These are phyloP conservation scores for Aleurites moluccanus DNA, from an alignment of 441 rosid species.

Conservation along the genomic window DNA sequence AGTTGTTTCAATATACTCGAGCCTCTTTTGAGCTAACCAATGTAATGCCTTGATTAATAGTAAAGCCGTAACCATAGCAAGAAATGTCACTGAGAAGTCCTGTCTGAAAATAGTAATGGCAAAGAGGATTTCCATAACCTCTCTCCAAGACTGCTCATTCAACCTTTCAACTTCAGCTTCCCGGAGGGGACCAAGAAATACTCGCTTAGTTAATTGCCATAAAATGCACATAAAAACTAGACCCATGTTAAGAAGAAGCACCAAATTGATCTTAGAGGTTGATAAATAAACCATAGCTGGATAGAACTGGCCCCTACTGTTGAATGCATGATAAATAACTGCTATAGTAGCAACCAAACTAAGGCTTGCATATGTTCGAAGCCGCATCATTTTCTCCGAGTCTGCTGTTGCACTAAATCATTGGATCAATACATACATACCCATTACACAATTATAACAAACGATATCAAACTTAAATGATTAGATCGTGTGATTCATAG, in stretches of 20 bases:
- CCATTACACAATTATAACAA: neutral
- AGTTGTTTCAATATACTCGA: constrained; percentile 92
- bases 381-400: constrained; percentile 61
- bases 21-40: constrained; percentile 96
- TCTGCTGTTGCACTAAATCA: constrained; percentile 22
- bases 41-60: constrained; percentile 82
- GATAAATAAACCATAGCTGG: constrained; percentile 89
- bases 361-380: constrained; percentile 69
- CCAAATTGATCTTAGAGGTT: constrained; percentile 84
- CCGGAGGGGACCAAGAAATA: constrained; percentile 85
- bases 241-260: constrained; percentile 89
- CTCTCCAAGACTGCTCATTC: constrained; percentile 96
- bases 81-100: constrained; percentile 82
- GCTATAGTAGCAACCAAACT: constrained; percentile 62
- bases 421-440: neutral
- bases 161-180: constrained; percentile 95
- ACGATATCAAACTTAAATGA: neutral
- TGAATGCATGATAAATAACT: constrained; percentile 81
- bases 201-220: constrained; percentile 74
- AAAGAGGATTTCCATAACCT: constrained; percentile 94
- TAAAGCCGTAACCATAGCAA: constrained; percentile 78
- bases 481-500: neutral
- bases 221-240: constrained; percentile 74
- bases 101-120: constrained; percentile 92
- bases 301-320: constrained; percentile 88